Conservation (phyloP, 2,329 filamentous ascomycete genomes). For the Penicillium sclerotigenum region DNA sequence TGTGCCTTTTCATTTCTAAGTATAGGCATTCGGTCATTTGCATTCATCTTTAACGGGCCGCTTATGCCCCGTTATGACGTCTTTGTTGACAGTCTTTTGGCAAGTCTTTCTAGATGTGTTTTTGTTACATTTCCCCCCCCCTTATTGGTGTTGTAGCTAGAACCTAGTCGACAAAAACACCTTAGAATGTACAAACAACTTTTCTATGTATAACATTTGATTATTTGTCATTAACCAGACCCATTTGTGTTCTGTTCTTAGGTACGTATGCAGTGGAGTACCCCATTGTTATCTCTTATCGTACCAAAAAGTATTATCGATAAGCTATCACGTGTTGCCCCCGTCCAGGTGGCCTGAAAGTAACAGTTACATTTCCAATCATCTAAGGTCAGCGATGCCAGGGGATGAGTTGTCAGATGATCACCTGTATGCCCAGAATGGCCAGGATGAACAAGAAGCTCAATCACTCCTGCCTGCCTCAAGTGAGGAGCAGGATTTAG, state of each 20-base stretch:
- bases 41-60: background rate
- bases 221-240: background rate
- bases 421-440: conserved; percentile 33
- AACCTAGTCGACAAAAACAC: too few relatives aligned
- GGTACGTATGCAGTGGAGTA: too few relatives aligned
- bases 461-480: conserved; percentile 33
- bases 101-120: too few relatives aligned
- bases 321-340: conserved; percentile 20
- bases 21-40: background rate
- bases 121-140: background rate
- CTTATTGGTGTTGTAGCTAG: background rate
- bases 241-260: too few relatives aligned
- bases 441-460: conserved; percentile 31
- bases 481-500: conserved; percentile 28
- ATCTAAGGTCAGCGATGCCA: conserved; percentile 39
- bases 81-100: too few relatives aligned
- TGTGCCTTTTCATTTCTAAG: background rate
- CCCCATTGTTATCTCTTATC: conserved; percentile 3
- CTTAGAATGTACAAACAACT: too few relatives aligned
- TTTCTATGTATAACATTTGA: background rate
- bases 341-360: conserved; percentile 25
- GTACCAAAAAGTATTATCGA: background rate
- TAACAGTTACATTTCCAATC: conserved; percentile 5
- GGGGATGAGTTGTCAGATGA: conserved; percentile 38
- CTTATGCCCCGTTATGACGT: too few relatives aligned